These are phyloP conservation scores for Mycosarcoma mackinlayi DNA, from an alignment of 1,284 basidiomycete species.

Conservation along the genomic window DNA sequence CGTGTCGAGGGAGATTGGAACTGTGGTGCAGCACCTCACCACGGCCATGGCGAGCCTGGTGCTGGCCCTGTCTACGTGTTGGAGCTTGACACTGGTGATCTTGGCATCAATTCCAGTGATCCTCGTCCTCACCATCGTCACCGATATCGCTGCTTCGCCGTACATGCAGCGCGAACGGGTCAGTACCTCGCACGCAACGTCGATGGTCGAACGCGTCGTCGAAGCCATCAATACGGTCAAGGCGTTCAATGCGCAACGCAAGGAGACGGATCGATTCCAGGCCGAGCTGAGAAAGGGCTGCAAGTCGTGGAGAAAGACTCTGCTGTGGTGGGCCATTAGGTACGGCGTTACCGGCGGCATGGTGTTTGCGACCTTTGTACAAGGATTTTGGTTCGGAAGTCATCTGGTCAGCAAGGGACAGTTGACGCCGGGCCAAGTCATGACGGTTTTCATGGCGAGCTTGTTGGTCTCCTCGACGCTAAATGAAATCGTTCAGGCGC, in stretches of 20 bases:
- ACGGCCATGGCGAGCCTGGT: constrained; percentile 82
- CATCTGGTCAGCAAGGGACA: constrained; percentile 82
- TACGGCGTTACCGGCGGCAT: constrained; percentile 77
- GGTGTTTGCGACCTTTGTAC: constrained; percentile 91
- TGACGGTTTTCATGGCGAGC: constrained; percentile 96
- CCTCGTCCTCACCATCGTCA: constrained; percentile 77
- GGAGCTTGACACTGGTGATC: constrained; percentile 87
- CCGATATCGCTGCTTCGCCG: constrained; percentile 74
- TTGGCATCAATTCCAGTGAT: constrained; percentile 88
- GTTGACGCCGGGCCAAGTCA: constrained; percentile 80
- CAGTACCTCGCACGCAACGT: constrained; percentile 78
- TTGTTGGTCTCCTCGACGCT: constrained; percentile 86
- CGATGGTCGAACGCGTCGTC: constrained; percentile 81
- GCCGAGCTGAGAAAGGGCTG: constrained; percentile 72
- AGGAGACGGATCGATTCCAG: constrained; percentile 74
- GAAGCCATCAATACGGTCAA: constrained; percentile 90
- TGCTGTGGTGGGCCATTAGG: constrained; percentile 81
- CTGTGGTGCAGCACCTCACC: constrained; percentile 81
- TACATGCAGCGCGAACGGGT: constrained; percentile 77
- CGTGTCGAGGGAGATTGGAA: constrained; percentile 80
- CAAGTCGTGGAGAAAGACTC: constrained; percentile 71
- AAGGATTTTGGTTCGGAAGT: constrained; percentile 95
- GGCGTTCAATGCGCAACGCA: constrained; percentile 85
- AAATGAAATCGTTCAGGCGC: constrained; percentile 83
- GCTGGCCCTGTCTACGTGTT: constrained; percentile 84